Evolutionary conservation across 441 rosid species (phyloP).

Genomic region (Croton laevigatus): DNA sequence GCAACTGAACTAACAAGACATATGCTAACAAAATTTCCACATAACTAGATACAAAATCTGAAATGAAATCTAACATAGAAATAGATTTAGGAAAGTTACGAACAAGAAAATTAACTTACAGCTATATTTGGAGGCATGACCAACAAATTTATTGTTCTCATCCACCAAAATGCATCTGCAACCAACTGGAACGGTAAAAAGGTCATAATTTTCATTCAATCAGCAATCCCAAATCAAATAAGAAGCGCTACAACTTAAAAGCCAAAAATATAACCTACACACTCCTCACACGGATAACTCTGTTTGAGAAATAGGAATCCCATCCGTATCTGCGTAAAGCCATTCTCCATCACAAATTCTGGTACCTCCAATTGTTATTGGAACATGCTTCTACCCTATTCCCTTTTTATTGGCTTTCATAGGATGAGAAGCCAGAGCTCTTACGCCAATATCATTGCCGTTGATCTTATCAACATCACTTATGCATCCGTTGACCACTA

Average conservation of each 20-base stretch:
- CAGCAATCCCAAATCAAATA: not conserved
- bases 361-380: slow-evolving; percentile 66
- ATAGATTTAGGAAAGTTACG: not conserved
- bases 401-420: slow-evolving; percentile 95
- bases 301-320: slow-evolving; percentile 62
- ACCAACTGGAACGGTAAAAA: slow-evolving; percentile 17
- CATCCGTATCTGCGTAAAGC: slow-evolving; percentile 92
- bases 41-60: not conserved
- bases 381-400: slow-evolving; percentile 75
- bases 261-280: not conserved
- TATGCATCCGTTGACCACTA: slow-evolving; percentile 86
- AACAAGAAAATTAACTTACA: slow-evolving; percentile 43
- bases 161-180: slow-evolving; percentile 96
- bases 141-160: slow-evolving; percentile 74
- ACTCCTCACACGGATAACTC: slow-evolving; percentile 56
- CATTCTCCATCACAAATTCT: slow-evolving; percentile 82
- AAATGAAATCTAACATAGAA: not conserved
- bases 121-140: slow-evolving; percentile 85
- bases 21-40: not conserved
- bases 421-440: slow-evolving; percentile 93
- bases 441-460: slow-evolving; percentile 96
- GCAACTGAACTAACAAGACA: not conserved
- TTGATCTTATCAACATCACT: slow-evolving; percentile 94
- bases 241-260: not conserved
- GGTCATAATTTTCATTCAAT: not conserved